Conservation (phyloP, 257 asterid genomes). For the Avicennia marina region DNA sequence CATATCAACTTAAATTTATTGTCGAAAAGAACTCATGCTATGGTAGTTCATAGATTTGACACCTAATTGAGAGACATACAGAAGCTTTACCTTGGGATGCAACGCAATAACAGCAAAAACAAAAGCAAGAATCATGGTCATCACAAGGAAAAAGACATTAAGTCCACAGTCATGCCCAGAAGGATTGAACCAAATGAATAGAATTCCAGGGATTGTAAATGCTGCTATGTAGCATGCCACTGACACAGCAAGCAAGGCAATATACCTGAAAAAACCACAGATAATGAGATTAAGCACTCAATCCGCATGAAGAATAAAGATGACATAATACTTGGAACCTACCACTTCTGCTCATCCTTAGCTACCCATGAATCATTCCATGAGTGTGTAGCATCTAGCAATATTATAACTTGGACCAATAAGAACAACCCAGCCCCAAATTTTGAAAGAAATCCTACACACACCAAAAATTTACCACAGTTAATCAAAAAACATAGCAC, state of each 20-base stretch:
- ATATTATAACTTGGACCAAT: constrained; percentile 73
- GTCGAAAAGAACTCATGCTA: no score
- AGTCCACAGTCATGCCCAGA: constrained; percentile 90
- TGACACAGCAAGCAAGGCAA: constrained; percentile 76
- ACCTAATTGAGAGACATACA: neutral
- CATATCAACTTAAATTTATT: no score
- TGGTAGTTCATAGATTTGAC: no score
- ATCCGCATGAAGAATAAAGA: neutral
- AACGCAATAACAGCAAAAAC: constrained; percentile 73
- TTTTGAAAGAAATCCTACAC: constrained; percentile 76
- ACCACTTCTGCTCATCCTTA: constrained; percentile 95
- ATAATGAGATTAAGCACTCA: constrained; percentile 19
- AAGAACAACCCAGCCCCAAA: constrained; percentile 96
- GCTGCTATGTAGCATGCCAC: constrained; percentile 74
- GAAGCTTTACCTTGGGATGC: constrained; percentile 65
- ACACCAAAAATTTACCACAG: constrained; percentile 9
- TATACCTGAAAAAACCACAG: constrained; percentile 53
- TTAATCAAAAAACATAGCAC: no score
- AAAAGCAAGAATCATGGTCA: constrained; percentile 74
- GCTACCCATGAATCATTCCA: constrained; percentile 99
- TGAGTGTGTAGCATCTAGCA: constrained; percentile 86
- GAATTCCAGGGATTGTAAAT: constrained; percentile 60
- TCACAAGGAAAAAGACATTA: constrained; percentile 88
- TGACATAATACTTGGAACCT: constrained; percentile 20
- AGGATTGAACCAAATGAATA: constrained; percentile 98